These are phyloP conservation scores for Haberlea rhodopensis DNA, from an alignment of 257 asterid species.

Conservation along the genomic window DNA sequence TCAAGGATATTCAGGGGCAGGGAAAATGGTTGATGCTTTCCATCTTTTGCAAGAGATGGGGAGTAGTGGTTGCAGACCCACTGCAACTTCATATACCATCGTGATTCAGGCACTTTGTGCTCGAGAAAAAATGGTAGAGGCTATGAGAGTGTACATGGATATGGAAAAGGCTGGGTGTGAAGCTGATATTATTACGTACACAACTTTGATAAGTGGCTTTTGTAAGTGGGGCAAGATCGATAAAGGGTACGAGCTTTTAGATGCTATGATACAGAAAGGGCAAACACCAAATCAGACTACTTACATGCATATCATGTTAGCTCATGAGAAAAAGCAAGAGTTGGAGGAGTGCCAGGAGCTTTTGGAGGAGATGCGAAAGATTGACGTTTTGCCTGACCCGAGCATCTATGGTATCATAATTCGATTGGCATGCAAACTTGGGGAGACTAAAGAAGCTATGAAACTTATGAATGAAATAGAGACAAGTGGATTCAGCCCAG, in stretches of 20 bases:
- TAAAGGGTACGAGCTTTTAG: conserved; percentile 64
- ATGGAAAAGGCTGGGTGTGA: conserved; percentile 71
- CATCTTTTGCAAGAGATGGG: conserved; percentile 81
- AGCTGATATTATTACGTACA: conserved; percentile 72
- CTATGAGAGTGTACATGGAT: conserved; percentile 55
- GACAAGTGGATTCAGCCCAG: conserved; percentile 61
- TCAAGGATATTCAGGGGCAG: conserved; percentile 66
- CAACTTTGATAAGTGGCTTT: conserved; percentile 84
- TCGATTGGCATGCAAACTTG: conserved; percentile 73
- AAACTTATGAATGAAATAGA: conserved; percentile 65
- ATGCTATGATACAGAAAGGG: conserved; percentile 66
- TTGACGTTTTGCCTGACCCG: conserved; percentile 54
- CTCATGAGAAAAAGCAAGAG: conserved; percentile 87
- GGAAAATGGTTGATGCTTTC: conserved; percentile 74
- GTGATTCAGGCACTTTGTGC: conserved; percentile 83
- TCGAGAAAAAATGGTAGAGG: conserved; percentile 77
- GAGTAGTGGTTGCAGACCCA: conserved; percentile 61
- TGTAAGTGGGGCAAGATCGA: conserved; percentile 73
- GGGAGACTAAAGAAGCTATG: conserved; percentile 59
- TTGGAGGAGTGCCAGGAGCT: conserved; percentile 79
- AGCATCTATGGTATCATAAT: conserved; percentile 55
- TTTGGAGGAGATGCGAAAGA: conserved; percentile 64
- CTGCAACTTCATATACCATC: conserved; percentile 69
- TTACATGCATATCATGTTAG: conserved; percentile 71
- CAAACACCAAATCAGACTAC: conserved; percentile 61